Evolutionary conservation across 768 basidiomycete genomes (phyloP), one percentile per base, ranked within the genome.

Genomic region (Russula sp.): DNA sequence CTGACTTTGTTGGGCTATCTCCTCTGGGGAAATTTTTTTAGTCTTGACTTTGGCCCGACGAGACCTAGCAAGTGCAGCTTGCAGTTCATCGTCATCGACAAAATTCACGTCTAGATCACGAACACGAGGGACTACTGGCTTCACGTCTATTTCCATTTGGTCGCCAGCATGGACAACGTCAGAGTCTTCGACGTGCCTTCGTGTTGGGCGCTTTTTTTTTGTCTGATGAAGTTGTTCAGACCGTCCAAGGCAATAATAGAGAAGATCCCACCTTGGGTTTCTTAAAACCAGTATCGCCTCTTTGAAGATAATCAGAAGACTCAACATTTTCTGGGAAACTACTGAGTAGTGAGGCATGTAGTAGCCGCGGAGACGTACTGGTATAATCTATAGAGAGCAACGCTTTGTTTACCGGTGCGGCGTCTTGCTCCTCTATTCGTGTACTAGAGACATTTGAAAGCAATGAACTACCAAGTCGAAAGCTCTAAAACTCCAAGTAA

Each of bases 51-150:
- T 91, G 52, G 88, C 87, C 69, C 88, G 83, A 60, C 97, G 81
- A 61, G 91, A 85, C 10, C 91, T 84, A 39, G 96, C 87, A 61
- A 98, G 79, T 32, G 90, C 92, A 45, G 90, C 90, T 78, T 98
- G 95, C 46, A 99, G 82, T 69, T 99, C 97, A 73, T 99, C 97
- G 73, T 99, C 97, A 75, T 98, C 97, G 65, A 98, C 88, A 73
- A 97, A 92, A 75, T 96, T 96, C 68, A 81, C 79, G 71, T 94
- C 85, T 56, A 93, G 79, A 71, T 93, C 84, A 68, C 88, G 81
- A 66, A 78, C 77, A 66, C 86, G 79, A 62, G 86, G 83, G 32
- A 84, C 75, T 60, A 83, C 76, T n/a, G 88, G 83, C 67, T 82
- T 85, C 67, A 81, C 75, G 69, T 97, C 95, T 58, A 94, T 81